Percentiles rank a stretch among this genome's conserved stretches.
Evolutionary conservation across 2,329 filamentous ascomycete genomes (phyloP).

Genomic region (Sporothrix humicola): DNA sequence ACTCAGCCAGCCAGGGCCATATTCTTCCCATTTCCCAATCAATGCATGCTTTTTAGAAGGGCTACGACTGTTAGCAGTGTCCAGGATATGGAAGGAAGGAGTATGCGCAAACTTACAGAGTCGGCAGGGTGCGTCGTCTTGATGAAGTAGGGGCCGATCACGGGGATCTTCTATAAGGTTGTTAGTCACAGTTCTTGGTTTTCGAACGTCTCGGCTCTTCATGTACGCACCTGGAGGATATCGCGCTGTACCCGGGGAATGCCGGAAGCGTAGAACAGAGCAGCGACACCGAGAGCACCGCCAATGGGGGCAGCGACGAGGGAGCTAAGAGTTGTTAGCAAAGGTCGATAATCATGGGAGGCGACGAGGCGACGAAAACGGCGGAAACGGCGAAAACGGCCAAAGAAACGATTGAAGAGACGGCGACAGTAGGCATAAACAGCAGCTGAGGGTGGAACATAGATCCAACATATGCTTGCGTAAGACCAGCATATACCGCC

Average conservation of each 20-base stretch:
- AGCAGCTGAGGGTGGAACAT: not conserved
- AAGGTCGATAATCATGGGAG: not conserved
- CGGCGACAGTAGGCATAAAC: not conserved
- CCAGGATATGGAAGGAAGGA: too few species aligned
- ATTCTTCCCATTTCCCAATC: not conserved
- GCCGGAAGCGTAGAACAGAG: slow-evolving; percentile 66
- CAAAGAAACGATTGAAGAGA: not conserved
- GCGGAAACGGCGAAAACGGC: not conserved
- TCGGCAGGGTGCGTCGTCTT: slow-evolving; percentile 64
- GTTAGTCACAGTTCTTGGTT: not conserved
- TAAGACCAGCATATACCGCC: not conserved
- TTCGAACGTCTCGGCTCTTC: too few species aligned
- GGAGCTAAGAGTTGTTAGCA: slow-evolving; percentile 49
- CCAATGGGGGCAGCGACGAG: slow-evolving; percentile 61
- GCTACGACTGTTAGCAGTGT: slow-evolving; percentile 16
- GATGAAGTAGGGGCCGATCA: slow-evolving; percentile 58
- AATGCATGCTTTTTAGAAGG: slow-evolving; percentile 24
- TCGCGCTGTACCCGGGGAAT: slow-evolving; percentile 66
- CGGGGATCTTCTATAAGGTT: slow-evolving; percentile 57
- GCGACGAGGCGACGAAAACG: not conserved
- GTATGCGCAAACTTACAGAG: slow-evolving; percentile 56
- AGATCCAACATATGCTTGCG: not conserved
- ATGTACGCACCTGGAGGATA: slow-evolving; percentile 57
- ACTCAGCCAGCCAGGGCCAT: not conserved
- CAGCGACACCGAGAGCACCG: slow-evolving; percentile 61